These are phyloP conservation scores for Cryptosporidium ryanae DNA, from an alignment of 169 alveolate genomes.

Conservation along the genomic window DNA sequence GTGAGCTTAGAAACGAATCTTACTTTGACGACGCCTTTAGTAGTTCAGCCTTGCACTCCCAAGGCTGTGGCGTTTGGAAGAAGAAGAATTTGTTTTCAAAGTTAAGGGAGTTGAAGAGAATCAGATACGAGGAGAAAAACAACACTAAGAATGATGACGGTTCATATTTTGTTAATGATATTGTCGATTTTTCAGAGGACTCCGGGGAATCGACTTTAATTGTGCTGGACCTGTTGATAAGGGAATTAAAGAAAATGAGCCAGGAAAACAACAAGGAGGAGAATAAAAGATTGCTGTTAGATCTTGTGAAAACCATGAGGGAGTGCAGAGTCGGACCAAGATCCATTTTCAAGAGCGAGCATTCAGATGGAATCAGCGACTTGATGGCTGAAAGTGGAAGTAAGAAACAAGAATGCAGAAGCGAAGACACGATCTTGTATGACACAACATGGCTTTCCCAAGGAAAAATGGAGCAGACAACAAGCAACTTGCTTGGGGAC, in stretches of 20 bases:
- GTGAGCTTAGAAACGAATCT: constrained; percentile 33
- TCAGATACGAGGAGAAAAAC: background rate
- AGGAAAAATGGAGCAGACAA: constrained; percentile 24
- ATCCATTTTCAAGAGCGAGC: constrained; percentile 16
- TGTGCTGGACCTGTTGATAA: constrained; percentile 2
- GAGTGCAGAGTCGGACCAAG: constrained; percentile 19
- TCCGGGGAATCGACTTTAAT: background rate
- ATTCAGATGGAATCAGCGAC: background rate
- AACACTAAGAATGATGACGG: background rate
- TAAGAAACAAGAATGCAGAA: background rate
- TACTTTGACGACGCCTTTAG: constrained; percentile 7
- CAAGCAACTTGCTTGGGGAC: background rate
- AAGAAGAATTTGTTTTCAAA: background rate
- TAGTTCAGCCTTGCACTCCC: background rate
- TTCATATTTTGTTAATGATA: background rate
- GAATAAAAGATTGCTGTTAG: constrained; percentile 21
- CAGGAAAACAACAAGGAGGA: constrained; percentile 10
- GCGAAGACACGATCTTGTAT: constrained; percentile 13
- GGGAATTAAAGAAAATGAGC: background rate
- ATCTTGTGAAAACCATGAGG: constrained; percentile 17
- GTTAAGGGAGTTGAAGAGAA: constrained; percentile 37
- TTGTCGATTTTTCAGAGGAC: constrained; percentile 20
- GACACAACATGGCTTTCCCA: constrained; percentile 51
- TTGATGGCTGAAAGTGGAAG: background rate
- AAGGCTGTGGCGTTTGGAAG: background rate